Conservation (phyloP, 768 basidiomycete species). For the Hericium rajendrae region DNA sequence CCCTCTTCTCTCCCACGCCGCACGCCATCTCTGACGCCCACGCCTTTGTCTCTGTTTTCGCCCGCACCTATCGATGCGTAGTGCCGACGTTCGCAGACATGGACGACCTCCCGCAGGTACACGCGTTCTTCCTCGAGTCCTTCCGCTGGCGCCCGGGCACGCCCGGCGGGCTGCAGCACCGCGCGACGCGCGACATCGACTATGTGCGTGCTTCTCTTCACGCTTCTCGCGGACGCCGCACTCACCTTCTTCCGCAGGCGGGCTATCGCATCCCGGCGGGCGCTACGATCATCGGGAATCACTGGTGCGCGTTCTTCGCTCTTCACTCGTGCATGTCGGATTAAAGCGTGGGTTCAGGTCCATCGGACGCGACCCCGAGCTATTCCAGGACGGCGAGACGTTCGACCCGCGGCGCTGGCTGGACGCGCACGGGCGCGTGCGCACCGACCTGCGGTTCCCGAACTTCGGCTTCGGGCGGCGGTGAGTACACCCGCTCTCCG, state of each 20-base stretch:
- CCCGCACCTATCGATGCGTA: conserved; percentile 7
- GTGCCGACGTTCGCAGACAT: conserved; percentile 34
- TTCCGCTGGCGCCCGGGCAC: conserved; percentile 34
- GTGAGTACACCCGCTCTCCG: conserved; percentile 7
- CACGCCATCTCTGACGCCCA: no score
- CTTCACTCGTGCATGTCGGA: neutral
- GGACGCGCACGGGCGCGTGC: conserved; percentile 19
- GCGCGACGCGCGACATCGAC: conserved; percentile 51
- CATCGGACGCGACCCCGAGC: conserved; percentile 23
- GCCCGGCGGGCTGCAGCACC: conserved; percentile 32
- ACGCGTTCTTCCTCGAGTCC: conserved; percentile 32
- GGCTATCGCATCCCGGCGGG: conserved; percentile 33
- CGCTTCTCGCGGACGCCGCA: neutral
- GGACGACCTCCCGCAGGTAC: conserved; percentile 25
- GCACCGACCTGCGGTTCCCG: conserved; percentile 21
- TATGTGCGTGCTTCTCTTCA: conserved; percentile 31
- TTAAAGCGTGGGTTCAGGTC: conserved; percentile 14
- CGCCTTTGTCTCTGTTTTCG: no score
- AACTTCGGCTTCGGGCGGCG: conserved; percentile 29
- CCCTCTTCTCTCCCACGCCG: neutral
- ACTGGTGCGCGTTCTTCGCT: conserved; percentile 22
- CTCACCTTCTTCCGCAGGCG: conserved; percentile 13
- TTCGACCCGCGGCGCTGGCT: conserved; percentile 26
- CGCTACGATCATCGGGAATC: conserved; percentile 28
- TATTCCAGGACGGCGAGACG: conserved; percentile 23